Evolutionary conservation across 805 yeast species (phyloP).

Genomic region (Schizosaccharomyces osmophilus): DNA sequence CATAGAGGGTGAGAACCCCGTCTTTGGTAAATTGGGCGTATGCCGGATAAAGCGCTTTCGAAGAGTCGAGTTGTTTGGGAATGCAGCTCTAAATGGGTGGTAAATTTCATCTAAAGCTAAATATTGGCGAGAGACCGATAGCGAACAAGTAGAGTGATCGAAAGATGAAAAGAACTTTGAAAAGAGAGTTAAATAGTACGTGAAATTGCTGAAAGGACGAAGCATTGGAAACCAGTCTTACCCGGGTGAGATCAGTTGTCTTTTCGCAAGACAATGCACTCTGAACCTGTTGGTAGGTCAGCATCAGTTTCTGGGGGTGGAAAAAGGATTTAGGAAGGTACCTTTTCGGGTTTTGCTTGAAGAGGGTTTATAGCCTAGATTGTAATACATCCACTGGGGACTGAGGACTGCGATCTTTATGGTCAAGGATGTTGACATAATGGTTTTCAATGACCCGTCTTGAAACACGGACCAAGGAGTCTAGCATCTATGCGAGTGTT

Average conservation of each 20-base stretch:
- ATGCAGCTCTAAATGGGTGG: conserved; percentile 21
- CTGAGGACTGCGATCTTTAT: conserved; percentile 16
- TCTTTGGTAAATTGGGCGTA: conserved; percentile 12
- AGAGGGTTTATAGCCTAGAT: conserved; percentile 10
- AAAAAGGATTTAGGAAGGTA: conserved; percentile 15
- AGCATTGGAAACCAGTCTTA: conserved; percentile 20
- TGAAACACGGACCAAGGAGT: conserved; percentile 22
- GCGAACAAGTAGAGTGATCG: conserved; percentile 25
- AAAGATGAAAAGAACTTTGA: conserved; percentile 23
- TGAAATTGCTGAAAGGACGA: conserved; percentile 22
- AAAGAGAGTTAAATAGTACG: conserved; percentile 23
- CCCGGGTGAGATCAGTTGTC: conserved; percentile 9
- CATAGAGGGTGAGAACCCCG: conserved; percentile 23
- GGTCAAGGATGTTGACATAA: conserved; percentile 18
- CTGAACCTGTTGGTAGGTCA: conserved; percentile 11
- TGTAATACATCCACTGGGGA: conserved; percentile 4
- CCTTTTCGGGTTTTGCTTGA: conserved; percentile 9
- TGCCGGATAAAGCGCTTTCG: conserved; percentile 15
- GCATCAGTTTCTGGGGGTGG: conserved; percentile 18
- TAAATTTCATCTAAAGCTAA: conserved; percentile 22
- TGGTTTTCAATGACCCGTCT: conserved; percentile 17
- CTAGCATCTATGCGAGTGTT: conserved; percentile 21
- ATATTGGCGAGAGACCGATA: conserved; percentile 25
- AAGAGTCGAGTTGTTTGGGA: conserved; percentile 20
- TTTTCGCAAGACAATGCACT: conserved; percentile 13